These are phyloP conservation scores for Fusarium duplospermum DNA, from an alignment of 2,329 filamentous ascomycete species.

Conservation along the genomic window DNA sequence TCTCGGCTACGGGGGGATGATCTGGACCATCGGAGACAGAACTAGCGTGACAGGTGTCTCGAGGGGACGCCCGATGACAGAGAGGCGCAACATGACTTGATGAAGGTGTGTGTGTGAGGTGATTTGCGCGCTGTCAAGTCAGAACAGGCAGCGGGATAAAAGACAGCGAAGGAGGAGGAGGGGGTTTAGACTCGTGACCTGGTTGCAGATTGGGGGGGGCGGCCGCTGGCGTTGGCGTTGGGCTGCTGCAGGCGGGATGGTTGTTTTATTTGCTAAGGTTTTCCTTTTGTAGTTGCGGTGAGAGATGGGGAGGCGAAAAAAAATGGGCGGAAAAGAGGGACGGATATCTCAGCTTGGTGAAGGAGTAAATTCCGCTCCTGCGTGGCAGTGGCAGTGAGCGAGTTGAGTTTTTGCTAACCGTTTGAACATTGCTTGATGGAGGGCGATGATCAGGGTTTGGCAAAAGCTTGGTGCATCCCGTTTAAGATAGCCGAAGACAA, in stretches of 20 bases:
- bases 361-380: neutral
- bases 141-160: slow-evolving; percentile 18
- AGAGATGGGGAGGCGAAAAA: slow-evolving; percentile 2
- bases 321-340: neutral
- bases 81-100: neutral
- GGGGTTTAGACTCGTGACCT: slow-evolving; percentile 14
- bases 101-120: neutral
- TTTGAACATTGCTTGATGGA: neutral
- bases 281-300: slow-evolving; percentile 27
- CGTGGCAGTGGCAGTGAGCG: neutral
- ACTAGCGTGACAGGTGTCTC: slow-evolving; percentile 20
- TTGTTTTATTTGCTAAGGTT: neutral
- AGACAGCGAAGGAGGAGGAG: slow-evolving; percentile 18
- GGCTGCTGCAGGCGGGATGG: slow-evolving; percentile 24
- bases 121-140: neutral
- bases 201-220: slow-evolving; percentile 7
- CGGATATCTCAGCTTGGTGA: neutral
- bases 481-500: slow-evolving; percentile 1
- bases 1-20: slow-evolving; percentile 11
- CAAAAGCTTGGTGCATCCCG: slow-evolving; percentile 23
- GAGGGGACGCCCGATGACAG: slow-evolving; percentile 14
- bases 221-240: neutral
- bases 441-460: slow-evolving; percentile 25
- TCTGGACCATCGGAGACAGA: neutral
- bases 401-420: neutral